phyloP scores from a whole-genome alignment of 495 filamentous ascomycete genomes.

The Rhypophila decipiens region DNA sequence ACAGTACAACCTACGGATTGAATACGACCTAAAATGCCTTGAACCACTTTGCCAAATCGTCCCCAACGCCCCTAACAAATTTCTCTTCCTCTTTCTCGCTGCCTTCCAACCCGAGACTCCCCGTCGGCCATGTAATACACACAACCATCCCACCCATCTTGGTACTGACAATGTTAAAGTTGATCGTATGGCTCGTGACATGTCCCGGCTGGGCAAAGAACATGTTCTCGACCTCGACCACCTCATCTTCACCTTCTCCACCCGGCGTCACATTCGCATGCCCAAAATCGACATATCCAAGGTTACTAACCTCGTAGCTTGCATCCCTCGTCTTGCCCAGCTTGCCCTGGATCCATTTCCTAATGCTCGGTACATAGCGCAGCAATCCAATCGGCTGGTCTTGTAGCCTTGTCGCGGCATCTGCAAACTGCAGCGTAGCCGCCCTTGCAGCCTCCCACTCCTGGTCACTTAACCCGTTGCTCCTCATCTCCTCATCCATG shows the following conservation, averaged over 20 bases:
- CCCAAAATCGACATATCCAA: constrained; percentile 6
- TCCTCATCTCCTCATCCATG: background rate
- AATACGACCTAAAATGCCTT: constrained; percentile 1
- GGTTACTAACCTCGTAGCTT: constrained; percentile 12
- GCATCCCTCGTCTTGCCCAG: constrained; percentile 5
- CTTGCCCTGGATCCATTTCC: constrained; percentile 6
- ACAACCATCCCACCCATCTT: constrained; percentile 10
- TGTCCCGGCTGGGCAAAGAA: constrained; percentile 14
- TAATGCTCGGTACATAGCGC: constrained; percentile 11
- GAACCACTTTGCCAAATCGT: background rate
- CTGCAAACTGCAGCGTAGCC: constrained; percentile 1
- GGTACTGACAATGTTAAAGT: constrained; percentile 6
- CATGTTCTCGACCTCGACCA: background rate
- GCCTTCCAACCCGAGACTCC: constrained; percentile 6
- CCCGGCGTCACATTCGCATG: background rate
- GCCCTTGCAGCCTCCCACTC: constrained; percentile 6
- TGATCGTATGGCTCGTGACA: constrained; percentile 3
- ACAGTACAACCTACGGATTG: too few species aligned
- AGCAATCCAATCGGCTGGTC: constrained; percentile 14
- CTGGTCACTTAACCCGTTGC: background rate
- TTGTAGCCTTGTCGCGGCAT: constrained; percentile 1
- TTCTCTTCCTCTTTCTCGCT: constrained; percentile 3
- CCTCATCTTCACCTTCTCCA: background rate
- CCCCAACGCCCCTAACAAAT: constrained; percentile 6
- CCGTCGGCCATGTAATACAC: constrained; percentile 6